Base-by-base conservation (phyloP, 768 basidiomycete genomes). In the Chalciporus piperatus region DNA sequence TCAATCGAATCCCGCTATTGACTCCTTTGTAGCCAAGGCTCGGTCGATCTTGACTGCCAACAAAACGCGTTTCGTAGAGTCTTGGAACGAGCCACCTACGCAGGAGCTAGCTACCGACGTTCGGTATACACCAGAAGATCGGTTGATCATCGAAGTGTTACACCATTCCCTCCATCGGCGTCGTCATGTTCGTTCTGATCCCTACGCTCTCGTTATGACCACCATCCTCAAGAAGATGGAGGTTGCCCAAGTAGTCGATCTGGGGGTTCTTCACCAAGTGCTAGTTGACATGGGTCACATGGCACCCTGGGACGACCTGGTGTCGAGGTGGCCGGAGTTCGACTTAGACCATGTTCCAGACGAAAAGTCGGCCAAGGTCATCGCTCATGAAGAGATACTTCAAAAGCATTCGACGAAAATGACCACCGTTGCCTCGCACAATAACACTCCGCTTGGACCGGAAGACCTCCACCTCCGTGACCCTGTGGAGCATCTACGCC, bases 251-350 rank as follows among this genome's bases (percentile, higher is more conserved):
- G 33, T 59, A 9, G 56, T 65, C 17, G 62, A 67, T 22, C 52
- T 57, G 5, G 61, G 58, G 0, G 58, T 57, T 28, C 66, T 80
- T 20, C 72, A 78, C 57, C 70, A 69, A 51, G 67, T 85, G 19
- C 72, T 97, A 32, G 64, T 82, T 14, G 82, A 90, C 41, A 60
- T 96, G 13, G 94, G 96, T 7, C 77, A 85, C 7, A 63, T 89
- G 19, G 76, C 87, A 2, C 85, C 88, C 2, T 97, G 95, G 95
- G 84, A 92, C 57, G 85, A 93, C 58, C 54, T 81, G 27, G 69
- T 72, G 6, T 74, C 74, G 8, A 64, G 77, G 28, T 67, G 70
- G 51, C 69, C 69, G 1, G 63, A 69, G 16, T 59, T 80, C 10
- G 60, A 57, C 12, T 41, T 65, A 13, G 66, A 70, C 45, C 54